phyloP scores from a whole-genome alignment of 2,329 filamentous ascomycete species.

The Aspergillus versicolor region DNA sequence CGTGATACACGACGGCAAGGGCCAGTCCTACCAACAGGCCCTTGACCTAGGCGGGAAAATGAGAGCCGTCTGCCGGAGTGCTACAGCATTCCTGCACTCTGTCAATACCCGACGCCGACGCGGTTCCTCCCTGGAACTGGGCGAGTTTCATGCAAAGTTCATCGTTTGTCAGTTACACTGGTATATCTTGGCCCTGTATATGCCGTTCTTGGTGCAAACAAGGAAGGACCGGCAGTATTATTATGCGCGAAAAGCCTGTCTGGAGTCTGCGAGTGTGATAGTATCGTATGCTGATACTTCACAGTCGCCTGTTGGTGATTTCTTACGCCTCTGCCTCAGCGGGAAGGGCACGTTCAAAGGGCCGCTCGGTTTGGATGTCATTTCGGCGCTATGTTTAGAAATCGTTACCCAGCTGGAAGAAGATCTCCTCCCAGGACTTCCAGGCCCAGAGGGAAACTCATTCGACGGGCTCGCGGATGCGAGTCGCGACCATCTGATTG shows the following conservation, averaged over 20 bases:
- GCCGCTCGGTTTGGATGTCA: too few species aligned
- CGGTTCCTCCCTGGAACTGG: background rate
- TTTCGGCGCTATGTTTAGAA: too few species aligned
- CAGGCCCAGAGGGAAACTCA: background rate
- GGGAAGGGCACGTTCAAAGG: too few species aligned
- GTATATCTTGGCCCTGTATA: constrained; percentile 15
- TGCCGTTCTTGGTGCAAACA: constrained; percentile 16
- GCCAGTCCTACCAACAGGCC: constrained; percentile 6
- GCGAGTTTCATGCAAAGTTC: background rate
- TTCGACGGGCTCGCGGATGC: constrained; percentile 17
- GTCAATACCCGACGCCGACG: too few species aligned
- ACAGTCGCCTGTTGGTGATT: too few species aligned
- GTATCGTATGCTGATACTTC: too few species aligned
- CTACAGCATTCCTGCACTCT: background rate
- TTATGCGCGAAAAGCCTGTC: too few species aligned
- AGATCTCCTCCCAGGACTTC: background rate
- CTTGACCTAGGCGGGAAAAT: constrained; percentile 2
- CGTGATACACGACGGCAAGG: background rate
- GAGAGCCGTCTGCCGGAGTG: background rate
- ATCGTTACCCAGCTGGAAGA: too few species aligned
- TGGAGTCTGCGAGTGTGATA: too few species aligned
- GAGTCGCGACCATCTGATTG: constrained; percentile 19
- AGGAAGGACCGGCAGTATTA: constrained; percentile 12
- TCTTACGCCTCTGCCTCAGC: too few species aligned
- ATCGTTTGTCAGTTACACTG: constrained; percentile 15